Evolutionary conservation across 495 filamentous ascomycete species (phyloP), one percentile per base, ranked within the genome.

Genomic region (Aspergillus coremiiformis): DNA sequence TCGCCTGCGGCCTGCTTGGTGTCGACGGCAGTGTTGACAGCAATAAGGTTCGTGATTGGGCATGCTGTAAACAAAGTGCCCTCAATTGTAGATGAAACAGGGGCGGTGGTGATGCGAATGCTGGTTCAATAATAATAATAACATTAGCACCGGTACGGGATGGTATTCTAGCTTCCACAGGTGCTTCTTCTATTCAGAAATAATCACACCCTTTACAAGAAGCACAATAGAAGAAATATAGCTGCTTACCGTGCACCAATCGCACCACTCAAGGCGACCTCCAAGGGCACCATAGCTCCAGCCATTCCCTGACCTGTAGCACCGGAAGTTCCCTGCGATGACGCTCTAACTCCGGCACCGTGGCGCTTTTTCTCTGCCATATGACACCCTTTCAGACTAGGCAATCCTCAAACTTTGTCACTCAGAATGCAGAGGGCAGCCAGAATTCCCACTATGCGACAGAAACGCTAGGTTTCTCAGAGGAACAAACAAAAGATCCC

Each of bases 31-130:
- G 74, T 78, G 67, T 84, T 78, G 56, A 87, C 73, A 10, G 80
- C 78, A 50, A 88, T 69, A 19, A 84, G 75, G 65, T 83, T 83
- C 47, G 82, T 84, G 61, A 81, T 72, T 29, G 83, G 80, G 61
- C 79, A 82, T 47, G 79, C 79, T n/a, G 84, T 83, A 64, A 81
- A 86, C 44, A 88, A 73, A 14, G 72, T 80, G 50, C 84, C 84
- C 65, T 86, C 82, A 47, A 81, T 65, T 26, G 69, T 80, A 47
- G 69, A 68, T 27, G 67, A 70, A 33, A 77, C 69, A 22, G 77
- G 69, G 27, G 75, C 75, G 32, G 81, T 85, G 27, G 74, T 79
- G 56, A 87, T 63, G 56, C 78, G 81, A 53, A 88, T 71, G 39
- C 84, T 87, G 57, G n/a, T n/a, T n/a, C 50, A 22, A 5, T 35